Base-by-base conservation (phyloP, 495 filamentous ascomycete species). In the Rostrohypoxylon terebratum region DNA sequence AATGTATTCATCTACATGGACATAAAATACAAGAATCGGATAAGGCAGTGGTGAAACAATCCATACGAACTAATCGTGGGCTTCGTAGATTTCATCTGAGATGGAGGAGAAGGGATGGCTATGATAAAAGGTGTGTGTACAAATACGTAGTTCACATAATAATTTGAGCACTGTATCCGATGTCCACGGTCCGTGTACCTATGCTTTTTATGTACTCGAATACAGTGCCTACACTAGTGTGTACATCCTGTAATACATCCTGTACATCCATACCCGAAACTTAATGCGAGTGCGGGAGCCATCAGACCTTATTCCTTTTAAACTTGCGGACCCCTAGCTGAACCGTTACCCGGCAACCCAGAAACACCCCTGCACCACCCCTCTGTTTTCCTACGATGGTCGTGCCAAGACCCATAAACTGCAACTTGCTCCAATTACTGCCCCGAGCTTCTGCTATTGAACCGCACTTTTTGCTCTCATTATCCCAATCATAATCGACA, bases 341-440 rank as follows among this genome's bases (percentile, higher is more conserved):
- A 21, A 33, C 18, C 34, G 73, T 75, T 65, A 60, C 73, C 73
- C 20, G 66, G 73, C 73, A 75, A 75, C 73, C 28, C 51, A 36
- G 38, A 18, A 4, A 21, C 44, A 73, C 71, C 71, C 71, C 71
- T 73, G 38, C 28, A 28, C 28, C 28, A 28, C 28, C 28, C 28
- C 28, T 28, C 71, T 74, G 71, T 74, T 74, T 74, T 74, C 62
- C 28, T 69, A 31, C 62, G 71, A 66, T 74, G 66, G 66, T 57
- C 53, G 11, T 48, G 70, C 70, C 60, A 73, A 73, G 71, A 10
- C 21, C 48, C 48, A 53, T 55, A 53, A 36, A 47, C 50, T 53
- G 66, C 44, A 44, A 66, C 61, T 25, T 65, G 48, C 66, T 38
- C 71, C 65, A 69, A 69, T 34, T 73, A 53, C 40, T 40, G 71